These are phyloP conservation scores for Dactylellina cionopaga DNA, from an alignment of 2,329 filamentous ascomycete genomes.

Conservation along the genomic window DNA sequence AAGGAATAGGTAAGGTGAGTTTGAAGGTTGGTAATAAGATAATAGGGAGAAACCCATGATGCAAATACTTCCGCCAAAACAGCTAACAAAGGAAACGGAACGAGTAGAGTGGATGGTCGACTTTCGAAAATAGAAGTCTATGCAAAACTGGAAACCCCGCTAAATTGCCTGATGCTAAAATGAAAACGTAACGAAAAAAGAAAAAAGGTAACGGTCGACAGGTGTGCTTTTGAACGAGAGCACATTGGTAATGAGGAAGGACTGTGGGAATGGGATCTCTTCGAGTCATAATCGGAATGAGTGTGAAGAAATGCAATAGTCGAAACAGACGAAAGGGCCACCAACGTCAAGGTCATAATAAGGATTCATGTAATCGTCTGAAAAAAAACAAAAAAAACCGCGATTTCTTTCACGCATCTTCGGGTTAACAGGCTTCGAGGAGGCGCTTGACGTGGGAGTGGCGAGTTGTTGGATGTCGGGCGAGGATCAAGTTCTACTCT, in stretches of 20 bases:
- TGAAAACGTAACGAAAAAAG: conserved; percentile 3
- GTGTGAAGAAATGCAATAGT: too few species aligned
- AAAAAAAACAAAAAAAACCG: conserved; percentile 12
- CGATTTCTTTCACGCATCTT: not conserved
- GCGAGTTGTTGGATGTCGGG: not conserved
- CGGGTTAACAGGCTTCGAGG: not conserved
- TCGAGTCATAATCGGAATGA: too few species aligned
- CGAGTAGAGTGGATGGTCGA: conserved; percentile 15
- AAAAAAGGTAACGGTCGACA: conserved; percentile 2
- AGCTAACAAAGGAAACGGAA: conserved; percentile 28
- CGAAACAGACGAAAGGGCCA: conserved; percentile 32
- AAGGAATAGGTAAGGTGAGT: conserved; percentile 1
- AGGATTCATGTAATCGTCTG: conserved; percentile 41
- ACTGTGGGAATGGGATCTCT: conserved; percentile 10
- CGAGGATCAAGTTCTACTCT: conserved; percentile 19
- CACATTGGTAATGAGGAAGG: conserved; percentile 1
- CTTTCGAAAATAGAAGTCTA: conserved; percentile 32
- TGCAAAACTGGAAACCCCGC: conserved; percentile 15
- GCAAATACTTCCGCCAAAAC: conserved; percentile 34
- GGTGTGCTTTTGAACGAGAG: too few species aligned
- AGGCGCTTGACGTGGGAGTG: not conserved
- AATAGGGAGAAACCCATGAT: conserved; percentile 13
- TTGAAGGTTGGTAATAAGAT: conserved; percentile 21
- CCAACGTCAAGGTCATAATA: conserved; percentile 26
- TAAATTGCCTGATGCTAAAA: conserved; percentile 27